These are phyloP conservation scores for Cercospora beticola DNA, from an alignment of 2,329 filamentous ascomycete species.

Conservation along the genomic window DNA sequence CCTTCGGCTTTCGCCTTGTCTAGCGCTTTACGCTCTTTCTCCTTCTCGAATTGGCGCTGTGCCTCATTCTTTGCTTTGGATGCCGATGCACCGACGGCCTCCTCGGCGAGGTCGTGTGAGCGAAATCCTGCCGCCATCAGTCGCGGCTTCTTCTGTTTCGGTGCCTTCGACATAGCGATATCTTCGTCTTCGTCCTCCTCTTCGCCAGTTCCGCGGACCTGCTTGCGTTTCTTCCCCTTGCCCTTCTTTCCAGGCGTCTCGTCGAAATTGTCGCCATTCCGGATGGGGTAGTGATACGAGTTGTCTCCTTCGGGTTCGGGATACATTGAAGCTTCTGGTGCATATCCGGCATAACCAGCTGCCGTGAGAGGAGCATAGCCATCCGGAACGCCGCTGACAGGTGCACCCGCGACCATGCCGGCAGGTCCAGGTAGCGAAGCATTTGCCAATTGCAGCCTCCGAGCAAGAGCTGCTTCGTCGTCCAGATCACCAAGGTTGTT, in stretches of 20 bases:
- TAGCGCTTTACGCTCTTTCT: conserved; percentile 44
- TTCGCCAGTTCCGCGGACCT: conserved; percentile 21
- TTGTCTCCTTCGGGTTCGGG: conserved; percentile 28
- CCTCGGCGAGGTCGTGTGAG: conserved; percentile 35
- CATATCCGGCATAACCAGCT: conserved; percentile 33
- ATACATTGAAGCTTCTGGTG: conserved; percentile 36
- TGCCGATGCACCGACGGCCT: conserved; percentile 24
- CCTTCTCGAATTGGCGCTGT: conserved; percentile 49
- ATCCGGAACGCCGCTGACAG: conserved; percentile 27
- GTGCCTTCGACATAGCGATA: conserved; percentile 40
- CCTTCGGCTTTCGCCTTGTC: conserved; percentile 46
- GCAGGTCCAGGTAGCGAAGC: conserved; percentile 32
- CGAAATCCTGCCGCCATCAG: conserved; percentile 36
- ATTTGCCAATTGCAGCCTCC: conserved; percentile 35
- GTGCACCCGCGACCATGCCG: conserved; percentile 33
- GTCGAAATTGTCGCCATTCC: conserved; percentile 34
- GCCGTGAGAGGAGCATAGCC: conserved; percentile 36
- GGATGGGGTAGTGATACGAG: conserved; percentile 32
- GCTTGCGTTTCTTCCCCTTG: conserved; percentile 29
- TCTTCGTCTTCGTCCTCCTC: conserved; percentile 36
- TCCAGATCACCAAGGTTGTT: conserved; percentile 22
- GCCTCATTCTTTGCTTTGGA: conserved; percentile 44
- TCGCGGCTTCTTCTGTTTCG: conserved; percentile 38
- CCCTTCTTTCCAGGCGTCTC: conserved; percentile 12
- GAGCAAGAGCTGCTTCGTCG: conserved; percentile 33